Conservation (phyloP, 2,329 filamentous ascomycete species). For the Apiospora aurea region DNA sequence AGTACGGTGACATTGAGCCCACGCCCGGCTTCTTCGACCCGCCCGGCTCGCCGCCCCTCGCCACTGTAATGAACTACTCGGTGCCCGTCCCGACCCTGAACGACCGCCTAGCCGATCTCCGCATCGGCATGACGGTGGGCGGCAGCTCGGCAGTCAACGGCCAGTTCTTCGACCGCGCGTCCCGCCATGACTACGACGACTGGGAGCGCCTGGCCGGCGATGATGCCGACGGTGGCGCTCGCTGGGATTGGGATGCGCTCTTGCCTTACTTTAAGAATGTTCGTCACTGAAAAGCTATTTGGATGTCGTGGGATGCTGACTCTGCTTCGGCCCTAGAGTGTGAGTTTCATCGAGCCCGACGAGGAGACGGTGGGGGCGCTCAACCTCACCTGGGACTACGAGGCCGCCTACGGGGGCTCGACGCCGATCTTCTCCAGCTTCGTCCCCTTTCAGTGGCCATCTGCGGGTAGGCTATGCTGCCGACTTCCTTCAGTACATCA, state of each 20-base stretch:
- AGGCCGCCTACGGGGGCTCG: conserved; percentile 41
- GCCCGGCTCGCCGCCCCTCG: background rate
- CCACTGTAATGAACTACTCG: background rate
- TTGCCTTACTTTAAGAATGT: conserved; percentile 47
- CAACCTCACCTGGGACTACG: conserved; percentile 41
- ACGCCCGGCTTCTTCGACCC: conserved; percentile 25
- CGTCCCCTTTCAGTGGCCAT: conserved; percentile 42
- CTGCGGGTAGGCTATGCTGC: background rate
- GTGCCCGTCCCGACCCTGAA: conserved; percentile 31
- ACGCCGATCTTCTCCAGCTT: conserved; percentile 43
- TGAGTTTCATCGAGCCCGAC: conserved; percentile 40
- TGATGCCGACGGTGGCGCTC: conserved; percentile 30
- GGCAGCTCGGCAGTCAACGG: conserved; percentile 47
- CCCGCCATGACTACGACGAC: conserved; percentile 45
- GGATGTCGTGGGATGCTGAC: background rate
- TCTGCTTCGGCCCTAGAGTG: conserved; percentile 32
- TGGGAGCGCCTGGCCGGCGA: conserved; percentile 43
- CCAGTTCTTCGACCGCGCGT: conserved; percentile 47
- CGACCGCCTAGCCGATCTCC: conserved; percentile 37
- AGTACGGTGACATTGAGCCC: conserved; percentile 24
- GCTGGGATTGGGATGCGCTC: conserved; percentile 47
- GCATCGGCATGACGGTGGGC: conserved; percentile 45
- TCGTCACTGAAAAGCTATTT: conserved; percentile 1
- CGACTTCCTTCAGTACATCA: conserved; percentile 16
- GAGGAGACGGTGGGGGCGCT: conserved; percentile 38